Conservation (phyloP, 1,284 basidiomycete genomes). For the Thelephora terrestris region DNA sequence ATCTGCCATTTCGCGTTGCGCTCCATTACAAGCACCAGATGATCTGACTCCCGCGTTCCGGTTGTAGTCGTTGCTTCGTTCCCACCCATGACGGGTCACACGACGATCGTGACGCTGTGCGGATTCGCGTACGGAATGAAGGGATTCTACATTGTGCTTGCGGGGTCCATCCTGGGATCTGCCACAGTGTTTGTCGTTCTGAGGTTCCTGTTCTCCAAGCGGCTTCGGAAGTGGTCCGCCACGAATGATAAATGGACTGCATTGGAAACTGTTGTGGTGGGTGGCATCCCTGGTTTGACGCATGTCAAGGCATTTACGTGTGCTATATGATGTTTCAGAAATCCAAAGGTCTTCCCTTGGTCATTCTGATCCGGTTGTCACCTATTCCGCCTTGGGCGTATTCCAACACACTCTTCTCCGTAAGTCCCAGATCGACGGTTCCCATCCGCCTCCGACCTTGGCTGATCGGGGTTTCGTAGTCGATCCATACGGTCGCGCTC, state of each 20-base stretch:
- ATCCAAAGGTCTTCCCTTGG: conserved; percentile 64
- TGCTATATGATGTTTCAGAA: conserved; percentile 27
- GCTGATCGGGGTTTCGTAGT: conserved; percentile 27
- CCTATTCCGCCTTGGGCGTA: conserved; percentile 81
- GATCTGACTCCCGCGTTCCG: background rate
- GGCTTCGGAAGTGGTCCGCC: conserved; percentile 46
- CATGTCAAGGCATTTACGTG: background rate
- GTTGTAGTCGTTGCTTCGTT: conserved; percentile 53
- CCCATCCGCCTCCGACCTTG: background rate
- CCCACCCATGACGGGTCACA: conserved; percentile 73
- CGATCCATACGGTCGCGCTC: conserved; percentile 60
- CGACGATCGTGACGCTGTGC: conserved; percentile 53
- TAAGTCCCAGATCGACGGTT: conserved; percentile 27
- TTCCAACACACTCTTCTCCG: conserved; percentile 69
- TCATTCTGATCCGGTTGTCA: conserved; percentile 72
- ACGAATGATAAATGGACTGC: conserved; percentile 66
- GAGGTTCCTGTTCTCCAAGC: conserved; percentile 46
- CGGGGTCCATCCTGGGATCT: conserved; percentile 57
- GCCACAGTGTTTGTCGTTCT: conserved; percentile 53
- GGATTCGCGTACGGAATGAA: conserved; percentile 78
- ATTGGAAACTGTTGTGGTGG: conserved; percentile 65
- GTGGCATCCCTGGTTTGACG: conserved; percentile 16
- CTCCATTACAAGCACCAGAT: too few species aligned
- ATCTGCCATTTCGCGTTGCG: background rate
- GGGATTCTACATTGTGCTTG: conserved; percentile 56